These are phyloP conservation scores for Cladophialophora psammophila DNA, from an alignment of 2,329 filamentous ascomycete genomes.

Conservation along the genomic window DNA sequence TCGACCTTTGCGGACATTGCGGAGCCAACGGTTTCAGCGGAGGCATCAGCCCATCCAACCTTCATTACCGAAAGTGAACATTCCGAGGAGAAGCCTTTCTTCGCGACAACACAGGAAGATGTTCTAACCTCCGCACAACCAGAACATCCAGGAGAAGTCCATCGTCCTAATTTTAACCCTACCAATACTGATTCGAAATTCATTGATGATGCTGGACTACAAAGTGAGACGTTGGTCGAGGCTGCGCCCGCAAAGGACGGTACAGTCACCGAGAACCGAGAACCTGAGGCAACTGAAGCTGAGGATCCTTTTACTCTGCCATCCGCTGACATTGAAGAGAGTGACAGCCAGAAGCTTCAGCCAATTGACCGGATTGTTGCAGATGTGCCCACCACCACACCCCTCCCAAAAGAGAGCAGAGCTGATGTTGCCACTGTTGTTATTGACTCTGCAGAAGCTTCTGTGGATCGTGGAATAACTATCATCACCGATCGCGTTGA, in stretches of 20 bases:
- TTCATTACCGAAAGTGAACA: neutral
- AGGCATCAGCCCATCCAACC: neutral
- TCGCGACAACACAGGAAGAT: neutral
- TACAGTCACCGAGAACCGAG: neutral
- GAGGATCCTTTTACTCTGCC: neutral
- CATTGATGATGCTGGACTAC: neutral
- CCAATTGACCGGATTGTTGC: neutral
- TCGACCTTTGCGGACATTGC: neutral
- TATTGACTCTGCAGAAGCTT: neutral
- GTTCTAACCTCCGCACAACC: neutral
- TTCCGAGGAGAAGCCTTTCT: neutral
- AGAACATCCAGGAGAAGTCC: neutral
- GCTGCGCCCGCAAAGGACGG: neutral
- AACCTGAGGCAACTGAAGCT: neutral
- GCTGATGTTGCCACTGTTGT: neutral
- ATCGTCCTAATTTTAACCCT: neutral
- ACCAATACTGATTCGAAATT: neutral
- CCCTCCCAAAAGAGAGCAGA: neutral
- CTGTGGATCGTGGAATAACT: neutral
- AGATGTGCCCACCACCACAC: neutral
- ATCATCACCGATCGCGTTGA: neutral
- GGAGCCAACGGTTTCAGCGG: neutral
- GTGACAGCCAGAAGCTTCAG: neutral
- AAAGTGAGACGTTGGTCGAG: neutral
- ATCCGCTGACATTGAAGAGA: neutral